A percentile compares a stretch with the other conserved stretches of the same genome.
phyloP scores from a whole-genome alignment of 73 alveolate species.

The Paramecium sexaurelia region DNA sequence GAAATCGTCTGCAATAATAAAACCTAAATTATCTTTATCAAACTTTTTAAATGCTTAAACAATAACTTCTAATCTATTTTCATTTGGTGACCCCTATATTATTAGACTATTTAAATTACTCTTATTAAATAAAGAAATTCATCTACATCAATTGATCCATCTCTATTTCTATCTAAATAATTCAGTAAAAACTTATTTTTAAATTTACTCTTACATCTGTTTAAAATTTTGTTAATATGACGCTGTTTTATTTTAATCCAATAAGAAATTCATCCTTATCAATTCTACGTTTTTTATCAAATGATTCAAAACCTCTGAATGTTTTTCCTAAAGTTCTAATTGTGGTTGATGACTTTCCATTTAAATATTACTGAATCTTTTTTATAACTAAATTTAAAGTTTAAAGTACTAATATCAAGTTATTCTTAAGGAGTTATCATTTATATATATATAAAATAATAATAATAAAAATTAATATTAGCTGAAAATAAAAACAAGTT shows the following conservation, averaged over 20 bases:
- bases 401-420: conserved; percentile 11
- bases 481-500: too few relatives aligned
- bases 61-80: conserved; percentile 71
- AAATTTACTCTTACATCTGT: conserved; percentile 68
- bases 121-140: conserved; percentile 41
- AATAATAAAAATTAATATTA: background rate
- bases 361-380: conserved; percentile 15
- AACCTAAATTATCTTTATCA: conserved; percentile 72
- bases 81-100: conserved; percentile 71
- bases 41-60: conserved; percentile 72
- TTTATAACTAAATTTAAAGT: conserved; percentile 3
- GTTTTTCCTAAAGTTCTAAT: conserved; percentile 88
- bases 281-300: conserved; percentile 89
- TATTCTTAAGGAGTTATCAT: conserved; percentile 45
- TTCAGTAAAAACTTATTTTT: background rate
- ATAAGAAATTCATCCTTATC: conserved; percentile 91
- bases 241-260: conserved; percentile 91
- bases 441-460: background rate
- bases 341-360: conserved; percentile 33
- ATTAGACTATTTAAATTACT: background rate
- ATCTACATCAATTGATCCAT: conserved; percentile 50
- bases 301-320: conserved; percentile 86
- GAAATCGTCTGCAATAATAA: conserved; percentile 73
- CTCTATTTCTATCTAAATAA: conserved; percentile 48
- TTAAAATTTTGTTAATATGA: conserved; percentile 84